Conservation (phyloP, 345 rosid species). For the Eucalyptus regnans region DNA sequence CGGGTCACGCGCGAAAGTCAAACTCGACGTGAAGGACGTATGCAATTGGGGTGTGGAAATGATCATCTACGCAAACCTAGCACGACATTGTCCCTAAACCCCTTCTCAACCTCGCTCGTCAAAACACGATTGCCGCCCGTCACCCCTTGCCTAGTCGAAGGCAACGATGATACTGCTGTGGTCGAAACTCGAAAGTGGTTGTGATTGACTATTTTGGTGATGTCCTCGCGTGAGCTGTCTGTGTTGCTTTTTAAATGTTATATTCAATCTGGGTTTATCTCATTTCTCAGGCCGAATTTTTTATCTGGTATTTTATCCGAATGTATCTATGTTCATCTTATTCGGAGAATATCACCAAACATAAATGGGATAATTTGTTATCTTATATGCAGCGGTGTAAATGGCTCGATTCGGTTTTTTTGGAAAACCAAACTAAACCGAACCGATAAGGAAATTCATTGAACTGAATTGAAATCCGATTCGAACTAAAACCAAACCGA, state of each 20-base stretch:
- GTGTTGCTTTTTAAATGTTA: no score
- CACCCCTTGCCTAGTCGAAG: neutral
- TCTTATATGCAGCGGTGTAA: accelerated
- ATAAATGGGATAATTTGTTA: no score
- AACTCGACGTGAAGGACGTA: neutral
- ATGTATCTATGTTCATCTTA: accelerated
- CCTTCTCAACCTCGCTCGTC: neutral
- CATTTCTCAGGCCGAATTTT: no score
- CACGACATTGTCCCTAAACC: neutral
- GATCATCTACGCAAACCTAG: accelerated
- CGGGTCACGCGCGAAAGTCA: neutral
- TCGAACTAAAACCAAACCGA: no score
- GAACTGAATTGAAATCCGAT: accelerated
- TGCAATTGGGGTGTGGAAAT: neutral
- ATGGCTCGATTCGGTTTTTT: accelerated
- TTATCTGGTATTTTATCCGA: accelerated
- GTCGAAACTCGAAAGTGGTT: no score
- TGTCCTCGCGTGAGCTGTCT: accelerated
- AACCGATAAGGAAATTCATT: accelerated
- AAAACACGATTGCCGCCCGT: neutral
- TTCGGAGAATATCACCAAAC: accelerated
- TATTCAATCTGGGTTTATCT: no score
- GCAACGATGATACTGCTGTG: neutral
- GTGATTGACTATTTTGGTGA: neutral
- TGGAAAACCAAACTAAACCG: accelerated